Percentiles rank a stretch among this genome's conserved stretches.
These are phyloP conservation scores for Salicornia ramosissima DNA, from an alignment of 148 eudicot genomes.

Conservation along the genomic window DNA sequence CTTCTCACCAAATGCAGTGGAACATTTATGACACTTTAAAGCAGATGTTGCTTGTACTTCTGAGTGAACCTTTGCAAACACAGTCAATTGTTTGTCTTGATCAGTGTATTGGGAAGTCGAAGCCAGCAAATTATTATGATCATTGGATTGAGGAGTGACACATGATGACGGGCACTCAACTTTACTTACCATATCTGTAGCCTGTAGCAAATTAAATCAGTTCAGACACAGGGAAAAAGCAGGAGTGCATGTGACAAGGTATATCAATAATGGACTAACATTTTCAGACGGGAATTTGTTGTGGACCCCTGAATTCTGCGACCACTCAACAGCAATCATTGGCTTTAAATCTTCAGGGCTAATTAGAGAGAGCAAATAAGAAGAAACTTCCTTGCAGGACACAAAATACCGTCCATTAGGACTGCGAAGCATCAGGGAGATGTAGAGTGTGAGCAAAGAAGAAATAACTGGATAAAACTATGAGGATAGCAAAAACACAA, in stretches of 20 bases:
- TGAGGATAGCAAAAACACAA: neutral
- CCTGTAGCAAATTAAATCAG: slow-evolving; percentile 32
- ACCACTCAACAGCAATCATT: slow-evolving; percentile 23
- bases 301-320: slow-evolving; percentile 23
- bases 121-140: slow-evolving; percentile 32
- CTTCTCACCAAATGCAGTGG: slow-evolving; percentile 42
- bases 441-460: slow-evolving; percentile 25
- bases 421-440: slow-evolving; percentile 41
- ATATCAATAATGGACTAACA: slow-evolving; percentile 42
- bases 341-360: slow-evolving; percentile 42
- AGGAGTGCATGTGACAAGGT: neutral
- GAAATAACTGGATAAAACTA: slow-evolving; percentile 7
- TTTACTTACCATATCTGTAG: slow-evolving; percentile 26
- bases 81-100: slow-evolving; percentile 35
- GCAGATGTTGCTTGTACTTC: slow-evolving; percentile 28
- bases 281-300: slow-evolving; percentile 30
- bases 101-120: slow-evolving; percentile 18
- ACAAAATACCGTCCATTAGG: slow-evolving; percentile 78
- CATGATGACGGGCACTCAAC: slow-evolving; percentile 25
- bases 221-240: slow-evolving; percentile 6
- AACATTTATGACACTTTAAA: slow-evolving; percentile 60
- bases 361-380: slow-evolving; percentile 70
- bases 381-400: slow-evolving; percentile 82
- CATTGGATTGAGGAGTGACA: slow-evolving; percentile 21
- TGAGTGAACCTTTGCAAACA: slow-evolving; percentile 27